A percentile compares a stretch with the other conserved stretches of the same genome.
Conservation (phyloP, 2,329 filamentous ascomycete species). For the Diaporthe australafricana region DNA sequence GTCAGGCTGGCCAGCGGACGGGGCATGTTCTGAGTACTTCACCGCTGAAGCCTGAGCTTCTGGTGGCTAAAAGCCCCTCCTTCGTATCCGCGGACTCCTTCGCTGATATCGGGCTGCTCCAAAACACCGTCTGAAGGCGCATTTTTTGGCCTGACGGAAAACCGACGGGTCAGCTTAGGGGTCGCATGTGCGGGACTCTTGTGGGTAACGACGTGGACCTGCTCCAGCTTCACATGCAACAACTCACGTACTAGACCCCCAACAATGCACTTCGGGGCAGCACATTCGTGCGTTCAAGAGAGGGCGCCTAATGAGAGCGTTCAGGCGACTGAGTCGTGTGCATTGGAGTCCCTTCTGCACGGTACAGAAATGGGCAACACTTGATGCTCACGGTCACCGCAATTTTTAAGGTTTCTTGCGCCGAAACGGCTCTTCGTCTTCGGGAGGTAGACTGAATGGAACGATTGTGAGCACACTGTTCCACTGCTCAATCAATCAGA, state of each 20-base stretch:
- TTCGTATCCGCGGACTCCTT: neutral
- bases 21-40: constrained; percentile 55
- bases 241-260: neutral
- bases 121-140: neutral
- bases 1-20: constrained; percentile 76
- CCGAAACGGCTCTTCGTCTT: neutral
- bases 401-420: neutral
- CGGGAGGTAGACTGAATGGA: neutral
- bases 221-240: neutral
- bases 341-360: constrained; percentile 6
- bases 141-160: neutral
- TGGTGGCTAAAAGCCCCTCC: neutral
- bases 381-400: neutral
- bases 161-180: neutral
- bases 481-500: neutral
- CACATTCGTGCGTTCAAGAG: neutral
- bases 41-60: neutral
- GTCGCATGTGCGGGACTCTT: neutral
- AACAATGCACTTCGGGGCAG: neutral
- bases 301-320: neutral
- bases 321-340: constrained; percentile 6
- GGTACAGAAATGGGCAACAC: neutral
- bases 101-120: neutral
- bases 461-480: neutral
- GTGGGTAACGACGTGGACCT: constrained; percentile 1